Base-by-base conservation (phyloP, 805 yeast genomes). In the Barnettozyma siamensis region DNA sequence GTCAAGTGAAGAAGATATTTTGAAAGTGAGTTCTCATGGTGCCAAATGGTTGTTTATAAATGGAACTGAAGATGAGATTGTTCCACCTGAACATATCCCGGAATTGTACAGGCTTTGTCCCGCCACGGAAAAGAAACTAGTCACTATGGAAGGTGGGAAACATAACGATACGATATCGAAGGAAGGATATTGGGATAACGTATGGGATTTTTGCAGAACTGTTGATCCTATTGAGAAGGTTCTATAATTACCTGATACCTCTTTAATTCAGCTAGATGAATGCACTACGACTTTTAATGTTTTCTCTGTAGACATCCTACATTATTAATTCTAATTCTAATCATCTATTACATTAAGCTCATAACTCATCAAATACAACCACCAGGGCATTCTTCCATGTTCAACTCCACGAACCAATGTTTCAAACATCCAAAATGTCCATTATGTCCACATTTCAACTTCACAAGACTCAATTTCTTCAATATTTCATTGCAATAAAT, bases 91-190 rank as follows among this genome's bases (percentile, higher is more conserved):
- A 1, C 97, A 91, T 56, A 85, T 89, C 86, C 70, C 71, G 34
- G 55, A 54, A 36, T 67, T 88, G 19, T 82, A 61, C 55, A 73
- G 69, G 26, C 49, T 78, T 42, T 66, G 82, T 42, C 69, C 74
- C 20, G 64, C 80, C 29, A 54, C 59, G 1, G 57, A 62, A 13
- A 88, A 88, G 59, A 59, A 62, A 23, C 71, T 76, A 48, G 66
- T 72, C 40, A 71, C 64, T 41, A 87, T 75, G 48, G 74, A 73
- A 20, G 67, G 73, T 31, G 81, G 88, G 2, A 71, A 69, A 41
- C 99, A 91, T 61, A 91, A 91, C 55, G 95, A 88, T 56, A 88
- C 97, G 0, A 77, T 84, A 29, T 54, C 75, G 5, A 87, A 81
- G 54, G 78, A 77, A 1, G 78, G 76, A 11, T 91, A 91, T 60